A percentile compares a stretch with the other conserved stretches of the same genome.
Conservation (phyloP, 805 yeast genomes). For the Schwanniomyces vanrijiae region DNA sequence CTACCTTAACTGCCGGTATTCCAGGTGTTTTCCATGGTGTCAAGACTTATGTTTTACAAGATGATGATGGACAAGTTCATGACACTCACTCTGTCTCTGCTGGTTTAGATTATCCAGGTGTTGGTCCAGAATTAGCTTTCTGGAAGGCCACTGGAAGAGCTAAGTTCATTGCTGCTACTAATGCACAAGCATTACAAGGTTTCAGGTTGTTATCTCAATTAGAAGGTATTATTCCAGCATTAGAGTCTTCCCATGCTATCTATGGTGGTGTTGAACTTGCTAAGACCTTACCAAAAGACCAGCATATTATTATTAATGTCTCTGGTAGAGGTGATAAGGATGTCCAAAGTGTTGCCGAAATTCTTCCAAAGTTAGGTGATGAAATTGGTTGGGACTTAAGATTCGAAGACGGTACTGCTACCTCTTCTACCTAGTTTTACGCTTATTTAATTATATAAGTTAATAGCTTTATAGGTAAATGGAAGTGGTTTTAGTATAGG, state of each 20-base stretch:
- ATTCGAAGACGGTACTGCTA: slow-evolving; percentile 49
- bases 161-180: slow-evolving; percentile 85
- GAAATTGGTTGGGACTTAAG: slow-evolving; percentile 94
- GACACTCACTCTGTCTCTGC: slow-evolving; percentile 99
- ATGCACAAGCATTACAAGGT: slow-evolving; percentile 92
- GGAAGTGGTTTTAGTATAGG: background rate
- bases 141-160: slow-evolving; percentile 97
- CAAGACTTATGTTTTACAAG: slow-evolving; percentile 88
- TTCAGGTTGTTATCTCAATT: slow-evolving; percentile 84
- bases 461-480: background rate
- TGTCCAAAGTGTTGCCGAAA: slow-evolving; percentile 96
- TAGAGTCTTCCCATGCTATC: slow-evolving; percentile 96
- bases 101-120: slow-evolving; percentile 98
- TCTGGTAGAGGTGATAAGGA: slow-evolving; percentile 99
- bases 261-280: slow-evolving; percentile 90
- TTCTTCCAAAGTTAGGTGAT: slow-evolving; percentile 86
- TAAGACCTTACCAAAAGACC: slow-evolving; percentile 70
- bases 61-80: slow-evolving; percentile 90
- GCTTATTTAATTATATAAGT: background rate
- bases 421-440: background rate
- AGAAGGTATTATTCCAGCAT: slow-evolving; percentile 98
- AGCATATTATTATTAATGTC: slow-evolving; percentile 82
- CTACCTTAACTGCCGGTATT: slow-evolving; percentile 90
- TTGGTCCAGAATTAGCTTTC: slow-evolving; percentile 94
- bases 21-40: slow-evolving; percentile 99